Evolutionary conservation across 169 alveolate species (phyloP), one percentile per base, ranked within the genome.

Genomic region (Plasmodium gallinaceum): DNA sequence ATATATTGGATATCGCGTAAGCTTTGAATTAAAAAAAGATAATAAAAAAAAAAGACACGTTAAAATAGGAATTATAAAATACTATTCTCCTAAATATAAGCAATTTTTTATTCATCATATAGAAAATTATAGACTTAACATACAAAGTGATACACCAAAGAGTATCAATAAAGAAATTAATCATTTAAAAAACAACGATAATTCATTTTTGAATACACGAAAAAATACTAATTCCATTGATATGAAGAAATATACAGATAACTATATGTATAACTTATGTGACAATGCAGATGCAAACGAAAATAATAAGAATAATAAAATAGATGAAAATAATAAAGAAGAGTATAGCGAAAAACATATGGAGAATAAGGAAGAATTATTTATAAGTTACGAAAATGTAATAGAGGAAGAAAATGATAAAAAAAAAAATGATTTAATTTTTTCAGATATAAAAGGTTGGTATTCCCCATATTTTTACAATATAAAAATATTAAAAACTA

Each of bases 381-480:
- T 45, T 57, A n/a, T n/a, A n/a, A 52, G 39, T 64, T 64, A 78
- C 45, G 68, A 48, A 20, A 54, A 7, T 46, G 45, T n/a, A 3
- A 37, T 78, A 14, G 69, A 78, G 9, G 88, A 74, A 8, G 78
- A 78, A 42, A 66, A 48, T 65, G 64, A 14, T 14, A 78, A 78
- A 32, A 78, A 78, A 39, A 80, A 57, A 80, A 18, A 18, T 60
- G 85, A 68, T 54, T 58, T 80, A 22, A 58, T 62, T 22, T 80
- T 54, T 60, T 80, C 90, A 51, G 90, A 80, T 80, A 26, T 68
- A 8, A 80, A 80, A 39, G 90, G 90, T 2, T 80, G 90, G 90
- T 80, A 80, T 80, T 80, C 90, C 10, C 90, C 90, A 24, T 60
- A 80, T 72, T 80, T 80, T 71, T 80, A 80, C 46, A 80, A 80